Evolutionary conservation across 106 monocot genomes (phyloP), one percentile per base, ranked within the genome.

Genomic region (Apostasia shenzhenica): DNA sequence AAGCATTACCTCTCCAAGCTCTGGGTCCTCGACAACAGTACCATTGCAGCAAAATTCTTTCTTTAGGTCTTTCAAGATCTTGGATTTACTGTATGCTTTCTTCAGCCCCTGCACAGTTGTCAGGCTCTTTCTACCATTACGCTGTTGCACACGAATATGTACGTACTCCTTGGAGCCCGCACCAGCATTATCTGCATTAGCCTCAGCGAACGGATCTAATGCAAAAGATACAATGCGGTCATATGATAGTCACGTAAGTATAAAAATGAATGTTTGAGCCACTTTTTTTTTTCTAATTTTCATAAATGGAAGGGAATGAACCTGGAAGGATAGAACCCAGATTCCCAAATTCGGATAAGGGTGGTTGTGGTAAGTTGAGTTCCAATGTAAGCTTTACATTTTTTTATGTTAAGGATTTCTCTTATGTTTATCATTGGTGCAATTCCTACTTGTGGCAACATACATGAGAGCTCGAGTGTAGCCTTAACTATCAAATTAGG

Each of bases 11-110:
- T 75, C 70, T 37, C 75, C 75, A 9, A 80, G 75, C 39, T 75
- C 80, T 45, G 80, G 75, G 45, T 80, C 80, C 41, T 80, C 75
- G 59, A 80, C 80, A 49, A 80, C 80, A 54, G 80, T 80, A 70
- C 80, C 80, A 80, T 80, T 80, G 45, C 75, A 79, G 70, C 78
- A 79, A 54, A 79, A 79, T 41, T 79, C 78, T 46, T 79, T 73
- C 67, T 79, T 79, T 4, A 79, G 69, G 48, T 79, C 79, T 63
- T 79, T 79, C 45, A 79, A 14, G 54, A 79, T 79, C 57, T 70
- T 73, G 61, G 55, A 42, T 46, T 79, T 74, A 51, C 79, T 79
- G 11, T 63, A 79, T 37, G 62, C 74, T 65, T 79, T 79, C 43
- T 79, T 79, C 74, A 79, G 51, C 43, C 79, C 79, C 63, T 79